Base-by-base conservation (phyloP, 495 filamentous ascomycete species). In the Aspergillus sclerotioniger region DNA sequence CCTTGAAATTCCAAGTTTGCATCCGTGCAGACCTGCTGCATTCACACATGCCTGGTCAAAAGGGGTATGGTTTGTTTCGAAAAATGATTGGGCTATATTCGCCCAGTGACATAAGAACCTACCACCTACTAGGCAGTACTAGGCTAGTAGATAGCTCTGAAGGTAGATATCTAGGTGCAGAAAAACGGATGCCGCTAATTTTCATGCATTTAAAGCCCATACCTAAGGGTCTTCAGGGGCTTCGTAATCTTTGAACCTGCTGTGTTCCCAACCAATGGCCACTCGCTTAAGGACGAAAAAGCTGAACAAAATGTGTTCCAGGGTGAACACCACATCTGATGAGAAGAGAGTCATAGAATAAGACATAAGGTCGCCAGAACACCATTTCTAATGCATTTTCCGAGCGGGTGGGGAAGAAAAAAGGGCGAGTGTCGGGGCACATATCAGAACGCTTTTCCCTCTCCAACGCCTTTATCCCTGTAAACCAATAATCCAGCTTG, bases 391-490 rank as follows among this genome's bases (percentile, higher is more conserved):
- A 41, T 41, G 37, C 37, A n/a, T 41, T 13, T n/a, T n/a, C 37
- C 10, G 25, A 25, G 5, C 5, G 25, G 25, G 25, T 2, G 25
- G 25, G 25, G 25, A 25, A 25, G 25, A 25, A 25, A 13, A n/a
- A n/a, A 15, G n/a, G n/a, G 5, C 1, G 13, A 41, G 5, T 41
- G n/a, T 3, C 13, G 13, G 12, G n/a, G 21, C 44, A 53, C 25
- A 54, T 33, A 55, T 49, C 47, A 48, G 50, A 61, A 48, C 21
- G 33, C 21, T 57, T 49, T 54, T 44, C 20, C 48, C 31, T n/a
- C 45, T 44, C 17, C 28, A 54, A 53, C 55, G 60, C 60, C 60
- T 54, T 43, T 54, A 51, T 55, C 49, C 45, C 44, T 39, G 21
- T 31, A 62, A 54, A 50, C 45, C 55, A 3, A 33, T 54, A 32